phyloP scores from a whole-genome alignment of 441 rosid species.

The Jatropha multifida region DNA sequence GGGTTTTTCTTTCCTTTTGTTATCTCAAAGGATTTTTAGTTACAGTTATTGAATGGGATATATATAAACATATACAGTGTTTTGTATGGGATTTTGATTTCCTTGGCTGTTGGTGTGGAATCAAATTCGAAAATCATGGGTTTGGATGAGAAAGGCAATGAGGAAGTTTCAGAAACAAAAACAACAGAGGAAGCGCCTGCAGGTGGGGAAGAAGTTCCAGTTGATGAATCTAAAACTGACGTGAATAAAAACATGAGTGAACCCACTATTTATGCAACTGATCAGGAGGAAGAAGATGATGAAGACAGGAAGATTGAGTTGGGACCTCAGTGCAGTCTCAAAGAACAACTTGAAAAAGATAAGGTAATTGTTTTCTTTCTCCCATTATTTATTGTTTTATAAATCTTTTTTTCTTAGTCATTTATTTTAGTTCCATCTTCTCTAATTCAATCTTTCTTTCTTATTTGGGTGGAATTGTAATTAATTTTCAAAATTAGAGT shows the following conservation, averaged over 20 bases:
- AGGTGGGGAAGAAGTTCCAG: slow-evolving; percentile 22
- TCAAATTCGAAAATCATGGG: slow-evolving; percentile 50
- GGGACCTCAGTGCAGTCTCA: slow-evolving; percentile 73
- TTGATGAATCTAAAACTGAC: slow-evolving; percentile 22
- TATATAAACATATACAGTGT: neutral
- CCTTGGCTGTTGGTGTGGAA: slow-evolving; percentile 46
- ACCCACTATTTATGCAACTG: slow-evolving; percentile 43
- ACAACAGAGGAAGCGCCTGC: slow-evolving; percentile 27
- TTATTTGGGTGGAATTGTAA: too few relatives aligned
- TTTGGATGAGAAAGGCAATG: slow-evolving; percentile 36
- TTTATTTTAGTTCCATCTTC: neutral
- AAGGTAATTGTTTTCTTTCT: slow-evolving; percentile 33
- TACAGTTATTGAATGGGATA: slow-evolving; percentile 7
- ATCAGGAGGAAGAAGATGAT: slow-evolving; percentile 59
- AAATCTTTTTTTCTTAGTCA: neutral
- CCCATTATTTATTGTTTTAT: neutral
- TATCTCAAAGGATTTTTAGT: neutral
- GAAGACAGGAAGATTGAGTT: slow-evolving; percentile 49
- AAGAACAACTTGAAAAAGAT: slow-evolving; percentile 61
- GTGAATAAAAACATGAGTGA: slow-evolving; percentile 44
- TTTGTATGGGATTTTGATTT: slow-evolving; percentile 44
- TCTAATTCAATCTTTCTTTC: neutral
- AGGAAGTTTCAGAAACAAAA: slow-evolving; percentile 27
- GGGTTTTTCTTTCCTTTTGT: neutral
- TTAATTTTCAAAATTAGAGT: too few relatives aligned